phyloP scores from a whole-genome alignment of 768 basidiomycete genomes.

The Leccinum ochraceum region DNA sequence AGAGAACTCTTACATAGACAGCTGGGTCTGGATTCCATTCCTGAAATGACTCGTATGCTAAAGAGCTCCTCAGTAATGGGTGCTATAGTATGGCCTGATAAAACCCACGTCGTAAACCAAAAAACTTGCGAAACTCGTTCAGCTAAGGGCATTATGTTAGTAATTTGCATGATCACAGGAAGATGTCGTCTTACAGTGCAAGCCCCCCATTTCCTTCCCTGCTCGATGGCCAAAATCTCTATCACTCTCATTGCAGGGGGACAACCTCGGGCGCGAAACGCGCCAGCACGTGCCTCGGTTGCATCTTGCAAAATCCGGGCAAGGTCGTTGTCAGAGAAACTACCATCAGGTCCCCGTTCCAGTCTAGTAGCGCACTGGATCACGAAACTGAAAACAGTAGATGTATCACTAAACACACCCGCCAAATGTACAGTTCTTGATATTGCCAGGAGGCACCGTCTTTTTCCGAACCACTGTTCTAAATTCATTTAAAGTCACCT shows the following conservation, averaged over 20 bases:
- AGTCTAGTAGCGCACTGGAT: slow-evolving; percentile 36
- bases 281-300: slow-evolving; percentile 56
- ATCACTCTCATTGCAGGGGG: slow-evolving; percentile 65
- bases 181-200: slow-evolving; percentile 55
- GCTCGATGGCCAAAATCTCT: slow-evolving; percentile 69
- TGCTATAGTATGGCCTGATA: not conserved
- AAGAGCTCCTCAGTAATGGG: slow-evolving; percentile 8
- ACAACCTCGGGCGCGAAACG: slow-evolving; percentile 67
- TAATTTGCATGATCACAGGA: not conserved
- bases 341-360: slow-evolving; percentile 47
- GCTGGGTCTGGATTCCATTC: slow-evolving; percentile 71
- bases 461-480: slow-evolving; percentile 13
- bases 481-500: slow-evolving; percentile 28
- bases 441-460: slow-evolving; percentile 11
- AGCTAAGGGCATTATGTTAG: slow-evolving; percentile 36
- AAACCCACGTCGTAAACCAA: slow-evolving; percentile 64
- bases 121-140: slow-evolving; percentile 72
- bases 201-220: slow-evolving; percentile 66
- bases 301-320: slow-evolving; percentile 63
- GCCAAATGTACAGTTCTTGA: slow-evolving; percentile 56
- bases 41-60: slow-evolving; percentile 62
- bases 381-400: not conserved
- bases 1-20: slow-evolving; percentile 47
- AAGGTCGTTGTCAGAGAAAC: slow-evolving; percentile 63
- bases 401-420: slow-evolving; percentile 33